Base-by-base conservation (phyloP, 2,329 filamentous ascomycete genomes). In the Xylariaceae sp. region DNA sequence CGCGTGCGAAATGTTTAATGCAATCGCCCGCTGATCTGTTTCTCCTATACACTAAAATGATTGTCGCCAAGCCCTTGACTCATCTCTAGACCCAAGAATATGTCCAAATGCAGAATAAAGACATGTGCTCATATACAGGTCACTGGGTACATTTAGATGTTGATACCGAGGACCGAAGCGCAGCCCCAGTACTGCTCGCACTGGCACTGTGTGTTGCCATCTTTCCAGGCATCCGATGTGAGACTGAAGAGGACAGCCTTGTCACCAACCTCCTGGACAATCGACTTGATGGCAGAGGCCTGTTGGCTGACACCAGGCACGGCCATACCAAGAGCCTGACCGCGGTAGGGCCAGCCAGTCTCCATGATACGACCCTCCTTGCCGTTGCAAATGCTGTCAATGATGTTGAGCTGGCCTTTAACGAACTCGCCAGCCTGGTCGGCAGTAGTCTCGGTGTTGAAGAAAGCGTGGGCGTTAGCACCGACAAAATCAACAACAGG, bases 391-490 rank as follows among this genome's bases (percentile, higher is more conserved):
- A 91, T 64, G 39, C 73, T 71, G 70, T 84, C 76, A 59, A 96
- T 85, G 61, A 89, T 79, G 40, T 84, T 76, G 61, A 96, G 83
- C 81, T 96, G 86, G 65, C 79, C 70, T 61, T 80, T 75, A 65
- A 92, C 89, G 72, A 97, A 97, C 46, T 77, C 71, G 70, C 93
- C 93, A 50, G 92, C 92, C 44, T 81, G 68, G 3, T 74, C 67
- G 56, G 92, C 82, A 20, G 75, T 69, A 60, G 87, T 81, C 53
- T 81, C 77, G 39, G 84, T 70, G 80, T 95, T 95, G 88, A 97
- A 97, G 88, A 89, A 97, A 64, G 92, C 86, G 79, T 97, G 92
- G 67, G 95, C 85, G 82, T 97, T 96, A 74, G 85, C 86, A 73
- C 87, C 89, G 30, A 91, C 82, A 57, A 95, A 78, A 70, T 96